Base-by-base conservation (phyloP, 176 grass and related monocot species). In the Rhipidocladum racemiflorum region DNA sequence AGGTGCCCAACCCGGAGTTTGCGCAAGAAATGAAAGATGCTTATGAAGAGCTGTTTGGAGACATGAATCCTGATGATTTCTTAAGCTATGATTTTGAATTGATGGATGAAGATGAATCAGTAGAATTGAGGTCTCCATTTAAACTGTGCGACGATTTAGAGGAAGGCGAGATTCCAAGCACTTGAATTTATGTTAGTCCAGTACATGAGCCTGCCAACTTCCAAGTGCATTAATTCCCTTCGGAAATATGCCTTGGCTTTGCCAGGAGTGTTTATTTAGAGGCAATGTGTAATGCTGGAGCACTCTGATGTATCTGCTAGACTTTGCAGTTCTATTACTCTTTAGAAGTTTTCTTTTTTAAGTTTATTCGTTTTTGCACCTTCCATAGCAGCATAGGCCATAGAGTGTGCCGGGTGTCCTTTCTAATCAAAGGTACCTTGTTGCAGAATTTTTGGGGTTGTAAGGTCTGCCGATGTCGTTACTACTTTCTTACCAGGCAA, bases 131-230 rank as follows among this genome's bases (percentile, higher is more conserved):
- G 8, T 55, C 72, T 21, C 54, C 56, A 34, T 42, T 80, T 7
- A 42, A 63, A 43, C 68, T 78, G 0, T 86, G 53, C 71, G 86
- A 91, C 0, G 92, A 91, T 30, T 38, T 95, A 24, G 90, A 95
- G 87, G 90, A 98, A 69, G 95, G 89, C 29, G 95, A 98, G 83
- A 95, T 98, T 25, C 88, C 89, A 35, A 81, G 35, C 38, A 12
- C 42, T 61, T 77, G 36, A 53, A 68, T 49, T 67, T 32, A 8
- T n/a, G 2, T 0, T 7, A 30, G 2, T 14, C 4, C 18, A 71
- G 35, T 15, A 48, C 39, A 43, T 34, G 50, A 60, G 25, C 65
- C 39, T 61, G 50, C 40, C 9, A 34, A 2, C 18, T 61, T 39
- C 39, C 5, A 35, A 35, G 29, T 34, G 9, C 17, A 21, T 44